Conservation (phyloP, 495 filamentous ascomycete genomes). For the Xylaria curta region DNA sequence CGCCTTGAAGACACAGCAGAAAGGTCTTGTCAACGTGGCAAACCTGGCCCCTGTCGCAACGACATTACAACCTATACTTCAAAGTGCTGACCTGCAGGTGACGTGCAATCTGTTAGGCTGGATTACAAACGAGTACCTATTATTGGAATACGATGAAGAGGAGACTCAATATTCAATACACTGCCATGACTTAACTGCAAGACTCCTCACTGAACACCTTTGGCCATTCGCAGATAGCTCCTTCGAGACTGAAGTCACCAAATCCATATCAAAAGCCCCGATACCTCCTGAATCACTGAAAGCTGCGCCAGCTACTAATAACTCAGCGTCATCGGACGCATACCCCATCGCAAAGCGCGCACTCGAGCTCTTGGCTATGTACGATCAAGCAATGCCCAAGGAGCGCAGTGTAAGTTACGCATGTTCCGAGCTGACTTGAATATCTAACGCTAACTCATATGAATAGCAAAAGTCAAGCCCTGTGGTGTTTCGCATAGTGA, state of each 20-base stretch:
- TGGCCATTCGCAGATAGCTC: conserved; percentile 58
- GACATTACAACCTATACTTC: conserved; percentile 51
- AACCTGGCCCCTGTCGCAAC: conserved; percentile 55
- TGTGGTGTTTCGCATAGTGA: conserved; percentile 53
- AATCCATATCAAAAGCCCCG: conserved; percentile 55
- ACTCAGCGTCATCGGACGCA: conserved; percentile 61
- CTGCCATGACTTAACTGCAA: conserved; percentile 69
- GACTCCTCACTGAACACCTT: conserved; percentile 56
- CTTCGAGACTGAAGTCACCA: conserved; percentile 59
- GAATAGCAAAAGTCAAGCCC: conserved; percentile 58
- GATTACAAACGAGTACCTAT: conserved; percentile 79
- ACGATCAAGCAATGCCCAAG: conserved; percentile 70
- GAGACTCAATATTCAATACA: conserved; percentile 75
- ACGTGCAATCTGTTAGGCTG: conserved; percentile 81
- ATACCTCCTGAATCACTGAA: conserved; percentile 50
- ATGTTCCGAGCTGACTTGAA: conserved; percentile 22
- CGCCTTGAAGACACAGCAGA: conserved; percentile 47
- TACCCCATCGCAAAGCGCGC: conserved; percentile 74
- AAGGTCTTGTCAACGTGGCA: conserved; percentile 48
- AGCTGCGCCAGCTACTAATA: conserved; percentile 47
- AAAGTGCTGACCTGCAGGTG: conserved; percentile 49
- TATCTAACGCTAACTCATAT: conserved; percentile 47
- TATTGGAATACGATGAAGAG: conserved; percentile 75
- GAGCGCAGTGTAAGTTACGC: conserved; percentile 71
- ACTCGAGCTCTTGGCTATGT: conserved; percentile 81